These are phyloP conservation scores for Hyaloperonospora brassicae DNA, from an alignment of 352 stramenopile species.

Conservation along the genomic window DNA sequence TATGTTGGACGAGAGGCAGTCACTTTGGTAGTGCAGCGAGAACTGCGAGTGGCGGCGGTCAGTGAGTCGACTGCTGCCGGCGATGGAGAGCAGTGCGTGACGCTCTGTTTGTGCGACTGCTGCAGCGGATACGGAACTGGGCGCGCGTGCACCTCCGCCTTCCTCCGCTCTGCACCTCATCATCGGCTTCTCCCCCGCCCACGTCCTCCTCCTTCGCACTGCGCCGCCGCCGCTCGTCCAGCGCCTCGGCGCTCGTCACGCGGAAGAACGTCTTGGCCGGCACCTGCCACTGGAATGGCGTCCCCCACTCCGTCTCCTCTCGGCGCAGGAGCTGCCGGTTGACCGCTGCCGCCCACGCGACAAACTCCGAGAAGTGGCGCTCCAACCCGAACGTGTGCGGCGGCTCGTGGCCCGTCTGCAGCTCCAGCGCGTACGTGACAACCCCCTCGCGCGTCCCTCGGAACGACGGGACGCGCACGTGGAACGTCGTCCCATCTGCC, in stretches of 20 bases:
- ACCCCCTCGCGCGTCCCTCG: constrained; percentile 59
- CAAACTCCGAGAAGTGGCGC: constrained; percentile 75
- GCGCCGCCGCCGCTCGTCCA: constrained; percentile 47
- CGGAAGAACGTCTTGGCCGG: constrained; percentile 77
- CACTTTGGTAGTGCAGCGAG: too few relatives aligned
- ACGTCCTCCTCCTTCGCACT: too few relatives aligned
- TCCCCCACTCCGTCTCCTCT: constrained; percentile 7
- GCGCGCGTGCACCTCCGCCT: too few relatives aligned
- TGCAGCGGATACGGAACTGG: too few relatives aligned
- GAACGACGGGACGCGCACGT: constrained; percentile 45
- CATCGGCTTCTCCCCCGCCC: too few relatives aligned
- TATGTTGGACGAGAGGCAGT: too few relatives aligned
- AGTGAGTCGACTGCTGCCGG: too few relatives aligned
- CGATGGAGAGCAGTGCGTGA: too few relatives aligned
- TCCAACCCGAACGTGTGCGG: constrained; percentile 47
- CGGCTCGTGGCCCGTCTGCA: constrained; percentile 32
- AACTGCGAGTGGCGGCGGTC: too few relatives aligned
- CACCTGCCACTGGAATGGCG: constrained; percentile 45
- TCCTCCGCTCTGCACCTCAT: too few relatives aligned
- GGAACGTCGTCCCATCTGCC: constrained; percentile 34
- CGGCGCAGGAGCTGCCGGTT: constrained; percentile 32
- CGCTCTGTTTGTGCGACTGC: too few relatives aligned
- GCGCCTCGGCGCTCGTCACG: constrained; percentile 43
- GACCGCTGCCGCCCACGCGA: constrained; percentile 40
- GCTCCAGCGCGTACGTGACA: constrained; percentile 48